phyloP scores from a whole-genome alignment of 148 eudicot genomes.

The Diospyros kaki region DNA sequence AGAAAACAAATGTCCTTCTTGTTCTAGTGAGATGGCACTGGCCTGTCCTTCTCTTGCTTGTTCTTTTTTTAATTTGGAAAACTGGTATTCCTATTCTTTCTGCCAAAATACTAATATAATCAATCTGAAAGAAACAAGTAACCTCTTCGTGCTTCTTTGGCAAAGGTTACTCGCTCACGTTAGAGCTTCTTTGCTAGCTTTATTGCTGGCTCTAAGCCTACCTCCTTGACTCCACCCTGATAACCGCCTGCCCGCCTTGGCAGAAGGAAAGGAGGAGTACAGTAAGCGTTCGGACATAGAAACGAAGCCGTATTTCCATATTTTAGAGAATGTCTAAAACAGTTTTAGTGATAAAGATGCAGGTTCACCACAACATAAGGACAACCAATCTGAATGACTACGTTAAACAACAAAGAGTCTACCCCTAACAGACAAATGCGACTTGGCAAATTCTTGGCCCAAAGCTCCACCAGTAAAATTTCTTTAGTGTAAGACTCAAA shows the following conservation, averaged over 20 bases:
- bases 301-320: not conserved
- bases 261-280: no score
- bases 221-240: no score
- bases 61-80: not conserved
- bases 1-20: not conserved
- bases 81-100: not conserved
- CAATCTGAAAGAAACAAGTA: no score
- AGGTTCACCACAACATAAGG: not conserved
- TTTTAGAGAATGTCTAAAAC: not conserved
- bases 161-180: no score
- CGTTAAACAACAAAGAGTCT: not conserved
- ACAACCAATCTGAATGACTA: not conserved
- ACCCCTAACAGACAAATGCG: no score
- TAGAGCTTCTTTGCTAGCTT: no score
- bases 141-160: no score
- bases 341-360: not conserved
- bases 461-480: not conserved
- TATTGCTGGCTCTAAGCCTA: no score
- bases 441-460: no score
- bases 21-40: not conserved
- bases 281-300: not conserved
- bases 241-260: no score
- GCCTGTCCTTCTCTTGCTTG: not conserved
- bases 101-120: not conserved
- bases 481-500: not conserved